Evolutionary conservation across 2,329 filamentous ascomycete genomes (phyloP).

Genomic region (Colletotrichum truncatum): DNA sequence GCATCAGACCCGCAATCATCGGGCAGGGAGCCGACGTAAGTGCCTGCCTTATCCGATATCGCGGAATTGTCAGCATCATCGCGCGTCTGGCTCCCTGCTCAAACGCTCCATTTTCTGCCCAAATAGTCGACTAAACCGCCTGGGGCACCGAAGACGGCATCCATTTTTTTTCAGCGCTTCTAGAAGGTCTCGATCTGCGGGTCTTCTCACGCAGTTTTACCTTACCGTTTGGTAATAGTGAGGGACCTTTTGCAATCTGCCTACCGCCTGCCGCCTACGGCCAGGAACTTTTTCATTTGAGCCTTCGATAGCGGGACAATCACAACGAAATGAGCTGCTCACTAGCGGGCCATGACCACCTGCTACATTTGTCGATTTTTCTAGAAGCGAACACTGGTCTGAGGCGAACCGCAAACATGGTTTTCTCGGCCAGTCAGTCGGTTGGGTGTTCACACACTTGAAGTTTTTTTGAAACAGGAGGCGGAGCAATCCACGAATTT

Average conservation of each 20-base stretch:
- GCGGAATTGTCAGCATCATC: conserved; percentile 31
- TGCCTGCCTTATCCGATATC: conserved; percentile 31
- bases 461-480: conserved; percentile 12
- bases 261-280: conserved; percentile 17
- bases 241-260: conserved; percentile 16
- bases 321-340: conserved; percentile 13
- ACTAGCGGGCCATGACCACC: conserved; percentile 10
- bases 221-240: conserved; percentile 32
- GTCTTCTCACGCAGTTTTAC: conserved; percentile 24
- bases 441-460: conserved; percentile 1
- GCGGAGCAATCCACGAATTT: conserved; percentile 24
- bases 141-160: conserved; percentile 6
- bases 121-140: conserved; percentile 4
- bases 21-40: conserved; percentile 17
- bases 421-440: not conserved
- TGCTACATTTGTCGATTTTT: conserved; percentile 25
- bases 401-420: not conserved
- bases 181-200: conserved; percentile 28
- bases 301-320: not conserved
- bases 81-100: conserved; percentile 9
- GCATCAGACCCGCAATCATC: conserved; percentile 25
- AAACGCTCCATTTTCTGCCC: conserved; percentile 12
- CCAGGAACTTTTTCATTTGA: conserved; percentile 4
- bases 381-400: not conserved
- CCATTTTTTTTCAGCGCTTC: conserved; percentile 19